A percentile compares a stretch with the other conserved stretches of the same genome.
Conservation (phyloP, 164 flowering plant genomes). For the Saururus chinensis region DNA sequence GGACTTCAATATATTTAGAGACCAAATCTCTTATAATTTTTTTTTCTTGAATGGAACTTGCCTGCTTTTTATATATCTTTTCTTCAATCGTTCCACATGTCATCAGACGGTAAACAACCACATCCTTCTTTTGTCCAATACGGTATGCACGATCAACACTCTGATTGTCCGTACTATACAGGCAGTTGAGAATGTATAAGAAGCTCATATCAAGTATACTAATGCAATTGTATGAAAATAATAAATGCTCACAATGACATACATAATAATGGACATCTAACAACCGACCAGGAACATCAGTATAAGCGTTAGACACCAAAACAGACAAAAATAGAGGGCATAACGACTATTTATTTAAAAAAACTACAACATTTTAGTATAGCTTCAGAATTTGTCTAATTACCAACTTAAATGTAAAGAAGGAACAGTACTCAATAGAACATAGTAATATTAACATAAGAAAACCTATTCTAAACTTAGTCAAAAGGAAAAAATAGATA, state of each 20-base stretch:
- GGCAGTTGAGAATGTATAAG: not conserved
- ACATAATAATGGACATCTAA: no score
- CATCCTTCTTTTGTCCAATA: conserved; percentile 96
- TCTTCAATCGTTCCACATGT: conserved; percentile 97
- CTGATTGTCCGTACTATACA: conserved; percentile 87
- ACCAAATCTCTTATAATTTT: not conserved
- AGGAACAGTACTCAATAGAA: no score
- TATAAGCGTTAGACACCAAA: no score
- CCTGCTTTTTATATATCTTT: conserved; percentile 95
- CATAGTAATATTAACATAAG: no score
- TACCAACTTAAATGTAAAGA: no score
- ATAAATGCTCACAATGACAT: not conserved
- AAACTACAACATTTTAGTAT: no score
- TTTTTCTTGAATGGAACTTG: conserved; percentile 4
- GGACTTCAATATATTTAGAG: not conserved
- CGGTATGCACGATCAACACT: conserved; percentile 99
- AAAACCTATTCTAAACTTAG: no score
- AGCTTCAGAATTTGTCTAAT: no score
- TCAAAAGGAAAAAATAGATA: not conserved
- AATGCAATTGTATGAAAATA: not conserved
- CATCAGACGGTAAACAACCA: conserved; percentile 92
- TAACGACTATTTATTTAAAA: no score
- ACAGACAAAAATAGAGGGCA: no score
- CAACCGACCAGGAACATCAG: no score
- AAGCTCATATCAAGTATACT: not conserved